phyloP scores from a whole-genome alignment of 495 filamentous ascomycete genomes.

The Acidiella bohemica region DNA sequence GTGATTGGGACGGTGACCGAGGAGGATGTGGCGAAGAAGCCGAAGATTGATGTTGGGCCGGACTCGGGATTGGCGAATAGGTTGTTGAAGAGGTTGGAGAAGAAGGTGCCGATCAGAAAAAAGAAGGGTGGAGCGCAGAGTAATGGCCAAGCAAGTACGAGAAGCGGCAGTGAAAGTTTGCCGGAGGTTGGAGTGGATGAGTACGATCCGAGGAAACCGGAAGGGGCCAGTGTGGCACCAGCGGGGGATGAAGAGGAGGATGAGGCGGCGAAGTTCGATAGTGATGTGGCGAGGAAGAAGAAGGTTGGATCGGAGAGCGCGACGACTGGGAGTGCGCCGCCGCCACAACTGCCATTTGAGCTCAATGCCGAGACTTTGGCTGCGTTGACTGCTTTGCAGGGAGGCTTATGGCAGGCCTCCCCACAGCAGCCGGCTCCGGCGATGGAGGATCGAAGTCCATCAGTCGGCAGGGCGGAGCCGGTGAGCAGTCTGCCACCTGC shows the following conservation, averaged over 20 bases:
- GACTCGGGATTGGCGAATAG: conserved; percentile 5
- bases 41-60: neutral
- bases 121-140: conserved; percentile 17
- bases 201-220: conserved; percentile 33
- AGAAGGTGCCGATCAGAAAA: conserved; percentile 1
- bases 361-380: conserved; percentile 11
- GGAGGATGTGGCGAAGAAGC: neutral
- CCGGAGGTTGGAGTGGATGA: conserved; percentile 28
- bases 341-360: too few species aligned
- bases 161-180: neutral
- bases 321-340: too few species aligned
- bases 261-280: conserved; percentile 13
- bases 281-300: conserved; percentile 11
- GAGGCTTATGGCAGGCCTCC: too few species aligned
- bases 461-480: neutral
- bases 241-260: neutral
- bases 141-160: neutral
- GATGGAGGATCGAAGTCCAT: too few species aligned
- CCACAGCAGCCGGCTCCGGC: too few species aligned
- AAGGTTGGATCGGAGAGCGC: too few species aligned
- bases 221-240: neutral
- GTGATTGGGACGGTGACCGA: conserved; percentile 9
- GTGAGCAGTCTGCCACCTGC: neutral
- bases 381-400: too few species aligned
- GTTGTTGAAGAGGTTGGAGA: conserved; percentile 9